Evolutionary conservation across 2,329 filamentous ascomycete species (phyloP).

Genomic region (Dryadomyces quercivorus): DNA sequence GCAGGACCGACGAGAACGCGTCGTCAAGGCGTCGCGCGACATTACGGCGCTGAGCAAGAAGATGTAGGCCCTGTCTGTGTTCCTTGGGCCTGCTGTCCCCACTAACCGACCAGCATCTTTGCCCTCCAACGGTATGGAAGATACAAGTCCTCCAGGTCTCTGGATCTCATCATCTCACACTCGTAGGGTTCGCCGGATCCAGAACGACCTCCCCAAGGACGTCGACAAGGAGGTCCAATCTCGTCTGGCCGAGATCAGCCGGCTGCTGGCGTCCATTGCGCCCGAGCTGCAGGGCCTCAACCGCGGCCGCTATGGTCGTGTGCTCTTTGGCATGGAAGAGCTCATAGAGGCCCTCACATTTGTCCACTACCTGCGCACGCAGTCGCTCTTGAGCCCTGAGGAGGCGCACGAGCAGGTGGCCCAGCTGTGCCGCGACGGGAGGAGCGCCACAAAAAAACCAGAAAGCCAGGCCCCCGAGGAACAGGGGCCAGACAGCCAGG

Average conservation of each 20-base stretch:
- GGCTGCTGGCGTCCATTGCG: slow-evolving; percentile 54
- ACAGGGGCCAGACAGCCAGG: neutral
- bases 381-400: slow-evolving; percentile 58
- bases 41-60: slow-evolving; percentile 95
- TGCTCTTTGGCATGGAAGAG: slow-evolving; percentile 83
- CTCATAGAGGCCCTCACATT: slow-evolving; percentile 89
- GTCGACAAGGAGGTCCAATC: slow-evolving; percentile 59
- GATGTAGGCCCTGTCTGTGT: slow-evolving; percentile 45
- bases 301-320: slow-evolving; percentile 65
- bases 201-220: slow-evolving; percentile 50
- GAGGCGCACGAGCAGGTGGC: slow-evolving; percentile 41
- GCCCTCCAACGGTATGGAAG: slow-evolving; percentile 78
- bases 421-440: slow-evolving; percentile 19
- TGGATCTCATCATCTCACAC: neutral
- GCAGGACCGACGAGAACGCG: slow-evolving; percentile 79
- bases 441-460: no score
- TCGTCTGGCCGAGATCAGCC: slow-evolving; percentile 58
- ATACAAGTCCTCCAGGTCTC: slow-evolving; percentile 11
- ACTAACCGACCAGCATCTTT: slow-evolving; percentile 52
- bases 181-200: slow-evolving; percentile 49
- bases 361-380: slow-evolving; percentile 70
- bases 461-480: neutral
- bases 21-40: slow-evolving; percentile 84
- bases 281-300: slow-evolving; percentile 69
- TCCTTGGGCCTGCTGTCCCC: neutral